phyloP scores from a whole-genome alignment of 805 yeast species.

The Kodamaea neixiangensis region DNA sequence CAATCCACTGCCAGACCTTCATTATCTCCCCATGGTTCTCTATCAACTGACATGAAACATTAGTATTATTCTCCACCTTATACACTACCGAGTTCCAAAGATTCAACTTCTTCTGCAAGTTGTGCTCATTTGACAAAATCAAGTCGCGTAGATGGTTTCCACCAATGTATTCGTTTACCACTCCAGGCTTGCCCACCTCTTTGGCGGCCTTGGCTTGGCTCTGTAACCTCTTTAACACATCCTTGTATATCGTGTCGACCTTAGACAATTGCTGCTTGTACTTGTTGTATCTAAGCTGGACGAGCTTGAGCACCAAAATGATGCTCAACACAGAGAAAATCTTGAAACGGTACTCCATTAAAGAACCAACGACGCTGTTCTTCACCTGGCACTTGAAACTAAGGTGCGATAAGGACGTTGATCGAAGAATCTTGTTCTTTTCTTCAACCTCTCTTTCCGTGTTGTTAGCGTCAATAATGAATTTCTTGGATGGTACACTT shows the following conservation, averaged over 20 bases:
- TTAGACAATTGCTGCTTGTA: constrained; percentile 40
- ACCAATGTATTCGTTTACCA: constrained; percentile 54
- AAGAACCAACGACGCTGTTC: constrained; percentile 47
- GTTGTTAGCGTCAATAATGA: constrained; percentile 37
- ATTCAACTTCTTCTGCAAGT: constrained; percentile 33
- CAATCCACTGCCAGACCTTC: constrained; percentile 87
- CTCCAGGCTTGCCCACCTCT: constrained; percentile 24
- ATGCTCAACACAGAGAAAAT: constrained; percentile 18
- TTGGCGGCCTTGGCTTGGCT: constrained; percentile 37
- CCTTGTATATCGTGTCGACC: constrained; percentile 47
- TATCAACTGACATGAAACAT: constrained; percentile 58
- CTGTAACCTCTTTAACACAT: constrained; percentile 53
- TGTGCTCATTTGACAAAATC: constrained; percentile 45
- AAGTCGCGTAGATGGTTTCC: constrained; percentile 73
- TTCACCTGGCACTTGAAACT: constrained; percentile 57
- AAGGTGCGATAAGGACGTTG: constrained; percentile 68
- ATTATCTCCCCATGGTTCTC: constrained; percentile 87
- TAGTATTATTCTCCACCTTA: constrained; percentile 64
- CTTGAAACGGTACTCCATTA: constrained; percentile 25
- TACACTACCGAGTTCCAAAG: constrained; percentile 62
- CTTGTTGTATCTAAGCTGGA: constrained; percentile 36
- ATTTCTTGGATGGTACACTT: constrained; percentile 14
- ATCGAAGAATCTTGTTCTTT: constrained; percentile 63
- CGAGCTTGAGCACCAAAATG: constrained; percentile 21
- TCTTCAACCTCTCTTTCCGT: constrained; percentile 36